A percentile compares a stretch with the other conserved stretches of the same genome.
These are phyloP conservation scores for Pseudodiploospora longispora DNA, from an alignment of 2,329 filamentous ascomycete genomes.

Conservation along the genomic window DNA sequence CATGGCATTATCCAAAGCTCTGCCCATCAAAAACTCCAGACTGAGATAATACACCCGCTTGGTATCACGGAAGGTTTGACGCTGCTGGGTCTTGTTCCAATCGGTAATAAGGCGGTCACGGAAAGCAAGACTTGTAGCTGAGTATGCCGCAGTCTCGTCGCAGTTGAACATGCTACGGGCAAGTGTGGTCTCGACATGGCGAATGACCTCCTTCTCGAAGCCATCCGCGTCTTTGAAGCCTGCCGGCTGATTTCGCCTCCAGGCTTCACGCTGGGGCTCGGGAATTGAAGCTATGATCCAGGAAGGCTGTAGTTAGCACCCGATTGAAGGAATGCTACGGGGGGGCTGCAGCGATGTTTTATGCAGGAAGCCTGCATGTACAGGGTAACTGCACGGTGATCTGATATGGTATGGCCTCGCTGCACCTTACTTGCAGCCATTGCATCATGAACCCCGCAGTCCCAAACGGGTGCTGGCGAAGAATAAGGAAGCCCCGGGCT, in stretches of 20 bases:
- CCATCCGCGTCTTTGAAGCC: constrained; percentile 73
- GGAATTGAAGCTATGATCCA: constrained; percentile 60
- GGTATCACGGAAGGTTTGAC: constrained; percentile 80
- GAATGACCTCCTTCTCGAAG: constrained; percentile 80
- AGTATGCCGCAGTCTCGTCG: constrained; percentile 88
- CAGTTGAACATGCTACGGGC: constrained; percentile 97
- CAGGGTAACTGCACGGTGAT: no score
- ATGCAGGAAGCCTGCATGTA: no score
- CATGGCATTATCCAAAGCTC: constrained; percentile 97
- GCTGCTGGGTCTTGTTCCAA: constrained; percentile 98
- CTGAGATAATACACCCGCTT: constrained; percentile 98
- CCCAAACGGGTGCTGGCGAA: no score
- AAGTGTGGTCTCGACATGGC: constrained; percentile 92
- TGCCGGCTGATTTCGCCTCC: constrained; percentile 54
- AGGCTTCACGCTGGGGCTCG: constrained; percentile 77
- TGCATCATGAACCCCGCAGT: constrained; percentile 8
- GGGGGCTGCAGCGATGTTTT: no score
- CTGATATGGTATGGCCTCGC: no score
- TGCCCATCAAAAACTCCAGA: constrained; percentile 95
- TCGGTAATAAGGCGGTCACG: constrained; percentile 87
- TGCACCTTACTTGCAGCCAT: background rate
- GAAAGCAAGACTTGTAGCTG: constrained; percentile 84
- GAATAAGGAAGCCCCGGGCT: no score
- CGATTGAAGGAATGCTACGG: background rate
- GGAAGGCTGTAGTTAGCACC: background rate